phyloP scores from a whole-genome alignment of 805 yeast species.

The Yamadazyma akitaensis region DNA sequence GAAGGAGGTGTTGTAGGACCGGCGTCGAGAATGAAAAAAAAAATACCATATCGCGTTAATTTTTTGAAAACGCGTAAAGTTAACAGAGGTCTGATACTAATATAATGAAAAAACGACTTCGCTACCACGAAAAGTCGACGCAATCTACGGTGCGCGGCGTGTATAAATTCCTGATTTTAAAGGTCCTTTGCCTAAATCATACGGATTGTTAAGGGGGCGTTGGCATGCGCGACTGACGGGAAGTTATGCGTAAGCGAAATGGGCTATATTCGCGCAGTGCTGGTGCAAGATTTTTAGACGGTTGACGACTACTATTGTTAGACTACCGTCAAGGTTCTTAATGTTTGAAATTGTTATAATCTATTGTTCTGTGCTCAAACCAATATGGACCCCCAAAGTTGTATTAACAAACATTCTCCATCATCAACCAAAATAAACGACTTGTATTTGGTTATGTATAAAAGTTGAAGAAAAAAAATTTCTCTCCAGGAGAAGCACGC shows the following conservation, averaged over 20 bases:
- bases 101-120: neutral
- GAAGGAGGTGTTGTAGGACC: neutral
- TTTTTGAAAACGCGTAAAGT: neutral
- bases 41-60: neutral
- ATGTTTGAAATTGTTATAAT: neutral
- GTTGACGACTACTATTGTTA: conserved; percentile 2
- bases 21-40: neutral
- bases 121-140: neutral
- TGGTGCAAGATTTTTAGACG: neutral
- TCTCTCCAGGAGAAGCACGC: too few species aligned
- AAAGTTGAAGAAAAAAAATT: too few species aligned
- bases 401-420: neutral
- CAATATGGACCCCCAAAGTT: neutral
- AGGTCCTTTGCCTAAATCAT: too few species aligned
- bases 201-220: neutral
- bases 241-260: neutral
- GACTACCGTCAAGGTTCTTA: neutral
- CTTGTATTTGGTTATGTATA: too few species aligned
- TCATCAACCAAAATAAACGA: too few species aligned
- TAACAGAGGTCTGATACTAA: neutral
- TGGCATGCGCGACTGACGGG: neutral
- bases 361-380: neutral
- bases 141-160: neutral
- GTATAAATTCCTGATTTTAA: neutral
- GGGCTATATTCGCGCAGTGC: neutral